Percentiles rank a stretch among this genome's conserved stretches.
Conservation (phyloP, 176 grass and related monocot genomes). For the Aegilops tauschii region DNA sequence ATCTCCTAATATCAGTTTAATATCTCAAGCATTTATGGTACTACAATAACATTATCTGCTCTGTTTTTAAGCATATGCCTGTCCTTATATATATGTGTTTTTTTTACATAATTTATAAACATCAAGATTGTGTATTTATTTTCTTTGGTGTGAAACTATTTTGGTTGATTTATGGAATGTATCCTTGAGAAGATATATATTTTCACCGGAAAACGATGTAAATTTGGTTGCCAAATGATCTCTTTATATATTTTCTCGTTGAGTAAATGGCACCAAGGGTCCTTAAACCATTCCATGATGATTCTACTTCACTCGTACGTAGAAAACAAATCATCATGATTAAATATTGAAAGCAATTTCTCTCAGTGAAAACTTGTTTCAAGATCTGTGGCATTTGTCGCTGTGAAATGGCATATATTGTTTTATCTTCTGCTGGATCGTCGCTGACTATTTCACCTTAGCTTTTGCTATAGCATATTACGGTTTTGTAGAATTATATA, state of each 20-base stretch:
- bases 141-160: not conserved
- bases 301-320: not conserved
- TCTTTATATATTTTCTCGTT: no score
- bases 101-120: conserved; percentile 8
- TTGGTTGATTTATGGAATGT: not conserved
- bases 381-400: not conserved
- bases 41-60: not conserved
- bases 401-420: not conserved
- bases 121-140: not conserved
- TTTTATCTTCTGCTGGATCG: not conserved
- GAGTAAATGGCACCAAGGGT: not conserved
- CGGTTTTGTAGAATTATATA: not conserved
- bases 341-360: conserved; percentile 8
- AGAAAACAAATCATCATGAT: not conserved
- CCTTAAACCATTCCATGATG: not conserved
- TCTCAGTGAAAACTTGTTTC: conserved; percentile 5
- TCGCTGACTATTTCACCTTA: not conserved
- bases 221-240: no score
- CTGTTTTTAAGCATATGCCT: not conserved
- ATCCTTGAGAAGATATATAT: not conserved
- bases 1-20: not conserved
- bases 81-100: not conserved
- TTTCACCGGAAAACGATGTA: not conserved
- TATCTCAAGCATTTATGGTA: not conserved
- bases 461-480: not conserved